Evolutionary conservation across 2,329 filamentous ascomycete species (phyloP).

Genomic region (Dactylellina drechsleri): DNA sequence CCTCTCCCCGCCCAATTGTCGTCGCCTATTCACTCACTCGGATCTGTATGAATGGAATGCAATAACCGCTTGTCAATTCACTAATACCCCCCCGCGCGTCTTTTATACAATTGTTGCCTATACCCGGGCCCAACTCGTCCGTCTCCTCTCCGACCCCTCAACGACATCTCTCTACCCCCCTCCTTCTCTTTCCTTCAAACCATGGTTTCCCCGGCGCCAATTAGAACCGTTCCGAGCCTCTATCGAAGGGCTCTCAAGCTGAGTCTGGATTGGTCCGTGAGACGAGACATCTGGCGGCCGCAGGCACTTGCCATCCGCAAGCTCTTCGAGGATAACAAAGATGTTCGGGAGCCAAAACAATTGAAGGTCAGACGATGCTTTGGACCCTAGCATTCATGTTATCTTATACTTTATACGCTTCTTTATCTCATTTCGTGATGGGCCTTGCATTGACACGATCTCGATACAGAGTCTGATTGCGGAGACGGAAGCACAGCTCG

Average conservation of each 20-base stretch:
- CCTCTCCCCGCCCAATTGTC: no score
- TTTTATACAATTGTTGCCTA: neutral
- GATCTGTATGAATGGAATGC: neutral
- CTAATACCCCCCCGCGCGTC: neutral
- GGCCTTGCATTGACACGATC: neutral
- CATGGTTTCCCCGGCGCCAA: slow-evolving; percentile 63
- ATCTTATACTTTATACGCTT: no score
- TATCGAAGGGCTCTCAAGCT: slow-evolving; percentile 95
- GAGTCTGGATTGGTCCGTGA: slow-evolving; percentile 92
- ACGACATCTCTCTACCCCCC: neutral
- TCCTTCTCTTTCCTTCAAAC: slow-evolving; percentile 55
- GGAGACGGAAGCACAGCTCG: slow-evolving; percentile 86
- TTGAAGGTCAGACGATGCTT: slow-evolving; percentile 73
- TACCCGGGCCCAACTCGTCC: neutral
- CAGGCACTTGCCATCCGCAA: slow-evolving; percentile 96
- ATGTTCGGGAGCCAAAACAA: slow-evolving; percentile 83
- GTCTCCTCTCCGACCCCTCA: neutral
- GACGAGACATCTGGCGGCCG: slow-evolving; percentile 91
- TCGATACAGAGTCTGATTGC: slow-evolving; percentile 77
- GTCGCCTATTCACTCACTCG: no score
- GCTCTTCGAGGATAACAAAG: slow-evolving; percentile 91
- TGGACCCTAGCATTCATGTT: no score
- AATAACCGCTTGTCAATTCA: neutral
- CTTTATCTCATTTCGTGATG: neutral
- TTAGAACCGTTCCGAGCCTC: slow-evolving; percentile 64